phyloP scores from a whole-genome alignment of 495 filamentous ascomycete genomes.

The Neurospora africana region DNA sequence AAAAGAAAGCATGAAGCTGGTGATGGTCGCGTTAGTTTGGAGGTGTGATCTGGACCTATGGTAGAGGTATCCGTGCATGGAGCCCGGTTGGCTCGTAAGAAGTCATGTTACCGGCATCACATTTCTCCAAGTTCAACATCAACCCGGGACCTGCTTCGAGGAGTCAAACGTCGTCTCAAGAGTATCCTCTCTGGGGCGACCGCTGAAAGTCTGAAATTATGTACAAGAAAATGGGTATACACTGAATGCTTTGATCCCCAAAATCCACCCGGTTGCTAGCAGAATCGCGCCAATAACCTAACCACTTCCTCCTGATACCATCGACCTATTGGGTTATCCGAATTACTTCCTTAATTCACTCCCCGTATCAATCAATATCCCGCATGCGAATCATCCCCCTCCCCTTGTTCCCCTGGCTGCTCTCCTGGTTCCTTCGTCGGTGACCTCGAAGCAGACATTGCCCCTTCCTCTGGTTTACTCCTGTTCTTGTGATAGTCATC shows the following conservation, averaged over 20 bases:
- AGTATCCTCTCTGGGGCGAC: not conserved
- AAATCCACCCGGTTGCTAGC: not conserved
- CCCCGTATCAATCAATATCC: not conserved
- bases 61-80: not conserved
- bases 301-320: not conserved
- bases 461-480: not conserved
- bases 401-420: not conserved
- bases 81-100: not conserved
- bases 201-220: not conserved
- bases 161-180: not conserved
- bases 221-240: not conserved
- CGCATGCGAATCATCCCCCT: not conserved
- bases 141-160: not conserved
- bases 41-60: not conserved
- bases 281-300: not conserved
- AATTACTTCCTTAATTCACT: not conserved
- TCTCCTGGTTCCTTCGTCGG: not conserved
- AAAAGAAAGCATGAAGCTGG: not conserved
- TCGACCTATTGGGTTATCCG: not conserved
- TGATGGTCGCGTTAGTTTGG: not conserved
- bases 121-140: not conserved
- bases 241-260: not conserved
- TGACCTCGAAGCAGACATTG: not conserved
- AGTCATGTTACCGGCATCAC: not conserved
- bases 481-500: not conserved